phyloP scores from a whole-genome alignment of 345 rosid species.

The Moricandia arvensis region DNA sequence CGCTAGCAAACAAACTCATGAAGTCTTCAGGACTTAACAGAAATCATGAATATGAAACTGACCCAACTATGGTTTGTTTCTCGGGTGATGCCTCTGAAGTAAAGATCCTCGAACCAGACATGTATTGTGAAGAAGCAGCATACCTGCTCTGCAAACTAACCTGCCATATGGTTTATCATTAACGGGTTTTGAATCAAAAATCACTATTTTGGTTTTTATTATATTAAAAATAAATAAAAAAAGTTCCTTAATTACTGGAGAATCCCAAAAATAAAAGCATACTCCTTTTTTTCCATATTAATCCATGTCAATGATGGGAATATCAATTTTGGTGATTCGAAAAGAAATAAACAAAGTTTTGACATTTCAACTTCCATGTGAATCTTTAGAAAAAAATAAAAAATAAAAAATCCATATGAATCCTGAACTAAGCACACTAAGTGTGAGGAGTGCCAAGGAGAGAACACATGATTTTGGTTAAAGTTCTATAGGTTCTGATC shows the following conservation, averaged over 20 bases:
- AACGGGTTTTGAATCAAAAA: background rate
- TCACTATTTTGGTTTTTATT: background rate
- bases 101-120: constrained; percentile 55
- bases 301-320: constrained; percentile 5
- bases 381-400: too few species aligned
- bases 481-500: too few species aligned
- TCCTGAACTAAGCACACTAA: constrained; percentile 13
- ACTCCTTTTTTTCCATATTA: background rate
- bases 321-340: too few species aligned
- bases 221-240: too few species aligned
- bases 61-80: constrained; percentile 52
- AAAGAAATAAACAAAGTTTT: too few species aligned
- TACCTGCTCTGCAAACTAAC: constrained; percentile 44
- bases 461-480: background rate
- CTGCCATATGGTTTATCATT: constrained; percentile 35
- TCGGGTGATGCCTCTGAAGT: constrained; percentile 51
- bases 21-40: background rate
- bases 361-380: too few species aligned
- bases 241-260: constrained; percentile 8
- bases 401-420: background rate
- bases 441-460: background rate
- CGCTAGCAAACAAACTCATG: too few species aligned
- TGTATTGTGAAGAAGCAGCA: too few species aligned
- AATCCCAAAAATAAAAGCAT: constrained; percentile 5
- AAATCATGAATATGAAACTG: constrained; percentile 5